Percentiles rank a stretch among this genome's conserved stretches.
Conservation (phyloP, 148 eudicot species). For the Silene conica region DNA sequence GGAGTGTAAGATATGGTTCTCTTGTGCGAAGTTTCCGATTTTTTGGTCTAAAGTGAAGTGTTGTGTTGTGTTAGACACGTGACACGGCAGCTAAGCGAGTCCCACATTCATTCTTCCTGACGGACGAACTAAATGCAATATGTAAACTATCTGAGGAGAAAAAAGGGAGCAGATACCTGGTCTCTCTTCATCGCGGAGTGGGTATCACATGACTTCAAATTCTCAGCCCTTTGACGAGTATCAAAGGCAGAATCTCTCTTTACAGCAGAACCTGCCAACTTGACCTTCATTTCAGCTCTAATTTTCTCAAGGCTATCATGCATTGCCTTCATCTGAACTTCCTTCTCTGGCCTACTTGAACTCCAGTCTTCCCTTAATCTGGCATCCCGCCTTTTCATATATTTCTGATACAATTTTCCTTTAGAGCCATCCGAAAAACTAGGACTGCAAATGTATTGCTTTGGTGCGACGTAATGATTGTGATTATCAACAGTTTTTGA, state of each 20-base stretch:
- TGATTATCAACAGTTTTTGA: slow-evolving; percentile 32
- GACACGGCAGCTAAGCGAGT: too few species aligned
- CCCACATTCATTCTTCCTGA: too few species aligned
- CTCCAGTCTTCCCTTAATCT: slow-evolving; percentile 87
- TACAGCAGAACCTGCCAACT: slow-evolving; percentile 51
- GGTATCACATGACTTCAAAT: slow-evolving; percentile 54
- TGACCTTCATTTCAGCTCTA: slow-evolving; percentile 68
- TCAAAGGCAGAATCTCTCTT: slow-evolving; percentile 39
- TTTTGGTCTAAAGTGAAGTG: too few species aligned
- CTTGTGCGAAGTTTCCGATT: too few species aligned
- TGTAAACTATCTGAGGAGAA: too few species aligned
- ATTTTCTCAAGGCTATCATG: slow-evolving; percentile 73
- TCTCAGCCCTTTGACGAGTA: slow-evolving; percentile 61
- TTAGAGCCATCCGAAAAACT: slow-evolving; percentile 54
- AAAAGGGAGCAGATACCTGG: slow-evolving; percentile 44
- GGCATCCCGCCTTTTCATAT: slow-evolving; percentile 75
- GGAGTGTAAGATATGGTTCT: too few species aligned
- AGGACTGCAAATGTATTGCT: slow-evolving; percentile 41
- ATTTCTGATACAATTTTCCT: slow-evolving; percentile 65
- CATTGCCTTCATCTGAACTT: slow-evolving; percentile 71
- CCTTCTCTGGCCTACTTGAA: slow-evolving; percentile 68
- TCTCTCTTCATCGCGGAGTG: slow-evolving; percentile 46
- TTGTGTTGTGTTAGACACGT: too few species aligned
- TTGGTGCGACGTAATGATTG: slow-evolving; percentile 38
- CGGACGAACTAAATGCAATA: too few species aligned